Conservation (phyloP, 805 yeast species). For the Starmerella bombicola region DNA sequence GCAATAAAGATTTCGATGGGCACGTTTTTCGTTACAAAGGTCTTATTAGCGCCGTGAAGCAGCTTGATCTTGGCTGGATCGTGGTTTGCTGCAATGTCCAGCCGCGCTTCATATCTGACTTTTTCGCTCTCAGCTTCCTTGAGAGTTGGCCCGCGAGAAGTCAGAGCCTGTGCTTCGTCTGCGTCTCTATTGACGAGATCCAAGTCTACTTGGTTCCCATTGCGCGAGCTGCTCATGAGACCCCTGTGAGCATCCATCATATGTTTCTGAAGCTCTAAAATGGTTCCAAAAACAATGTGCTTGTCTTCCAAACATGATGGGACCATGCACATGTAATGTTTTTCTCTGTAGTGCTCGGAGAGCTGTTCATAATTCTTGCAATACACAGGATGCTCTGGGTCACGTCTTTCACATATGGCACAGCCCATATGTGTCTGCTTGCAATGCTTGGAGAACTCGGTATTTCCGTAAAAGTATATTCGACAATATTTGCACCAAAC, state of each 20-base stretch:
- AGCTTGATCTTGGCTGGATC: constrained; percentile 23
- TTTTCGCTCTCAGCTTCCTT: background rate
- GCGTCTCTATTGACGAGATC: background rate
- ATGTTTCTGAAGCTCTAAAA: constrained; percentile 76
- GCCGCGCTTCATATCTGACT: constrained; percentile 20
- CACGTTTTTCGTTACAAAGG: constrained; percentile 17
- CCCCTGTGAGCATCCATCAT: constrained; percentile 71
- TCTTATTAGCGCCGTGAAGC: constrained; percentile 18
- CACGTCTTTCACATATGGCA: constrained; percentile 62
- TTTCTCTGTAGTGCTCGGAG: constrained; percentile 56
- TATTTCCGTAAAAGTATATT: constrained; percentile 67
- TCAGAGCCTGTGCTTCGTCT: constrained; percentile 2
- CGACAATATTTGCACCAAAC: constrained; percentile 65
- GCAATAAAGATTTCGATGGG: constrained; percentile 20
- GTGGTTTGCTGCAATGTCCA: constrained; percentile 27
- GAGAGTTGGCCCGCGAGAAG: background rate
- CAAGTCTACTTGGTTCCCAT: constrained; percentile 4
- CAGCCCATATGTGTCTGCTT: constrained; percentile 79
- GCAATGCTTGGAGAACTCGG: constrained; percentile 72
- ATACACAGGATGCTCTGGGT: constrained; percentile 51
- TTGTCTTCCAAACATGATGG: constrained; percentile 73
- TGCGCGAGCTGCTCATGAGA: constrained; percentile 35
- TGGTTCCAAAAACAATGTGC: constrained; percentile 84
- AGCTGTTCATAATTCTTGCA: constrained; percentile 65
- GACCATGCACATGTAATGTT: constrained; percentile 68